Percentiles rank a stretch among this genome's conserved stretches.
Evolutionary conservation across 305 asterid genomes (phyloP).

Genomic region (Solanum hybrid): DNA sequence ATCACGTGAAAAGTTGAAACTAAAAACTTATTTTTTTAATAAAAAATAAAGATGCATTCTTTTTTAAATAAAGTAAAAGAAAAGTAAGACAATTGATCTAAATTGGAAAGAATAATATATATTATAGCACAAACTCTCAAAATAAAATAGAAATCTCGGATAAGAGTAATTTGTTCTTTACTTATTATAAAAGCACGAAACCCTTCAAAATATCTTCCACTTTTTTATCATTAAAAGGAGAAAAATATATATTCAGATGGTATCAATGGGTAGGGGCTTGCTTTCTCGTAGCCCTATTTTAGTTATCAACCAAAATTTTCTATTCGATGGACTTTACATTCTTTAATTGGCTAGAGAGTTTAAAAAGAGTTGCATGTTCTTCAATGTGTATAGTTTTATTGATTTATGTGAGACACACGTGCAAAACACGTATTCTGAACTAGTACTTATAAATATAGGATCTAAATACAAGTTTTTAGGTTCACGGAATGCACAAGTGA

Average conservation of each 20-base stretch:
- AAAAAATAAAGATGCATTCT: too few relatives aligned
- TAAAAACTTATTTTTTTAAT: too few relatives aligned
- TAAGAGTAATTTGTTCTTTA: not conserved
- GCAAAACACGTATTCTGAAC: not conserved
- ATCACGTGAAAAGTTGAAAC: too few relatives aligned
- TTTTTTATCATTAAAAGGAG: too few relatives aligned
- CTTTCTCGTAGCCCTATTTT: not conserved
- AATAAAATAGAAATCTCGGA: too few relatives aligned
- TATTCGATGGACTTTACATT: too few relatives aligned
- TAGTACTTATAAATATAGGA: not conserved
- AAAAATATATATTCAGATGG: too few relatives aligned
- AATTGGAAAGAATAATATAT: too few relatives aligned
- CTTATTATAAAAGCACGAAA: not conserved
- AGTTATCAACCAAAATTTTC: not conserved
- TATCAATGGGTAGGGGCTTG: not conserved
- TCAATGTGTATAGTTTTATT: not conserved
- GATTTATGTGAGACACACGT: not conserved
- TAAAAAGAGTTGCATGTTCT: not conserved
- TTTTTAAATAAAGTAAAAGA: too few relatives aligned
- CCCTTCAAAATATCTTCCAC: not conserved
- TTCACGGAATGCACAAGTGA: not conserved
- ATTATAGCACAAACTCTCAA: not conserved
- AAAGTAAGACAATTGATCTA: too few relatives aligned
- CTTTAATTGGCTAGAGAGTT: not conserved
- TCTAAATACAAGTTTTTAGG: not conserved